A percentile compares a stretch with the other conserved stretches of the same genome.
These are phyloP conservation scores for Paspalum vaginatum DNA, from an alignment of 176 grass and related monocot species.

Conservation along the genomic window DNA sequence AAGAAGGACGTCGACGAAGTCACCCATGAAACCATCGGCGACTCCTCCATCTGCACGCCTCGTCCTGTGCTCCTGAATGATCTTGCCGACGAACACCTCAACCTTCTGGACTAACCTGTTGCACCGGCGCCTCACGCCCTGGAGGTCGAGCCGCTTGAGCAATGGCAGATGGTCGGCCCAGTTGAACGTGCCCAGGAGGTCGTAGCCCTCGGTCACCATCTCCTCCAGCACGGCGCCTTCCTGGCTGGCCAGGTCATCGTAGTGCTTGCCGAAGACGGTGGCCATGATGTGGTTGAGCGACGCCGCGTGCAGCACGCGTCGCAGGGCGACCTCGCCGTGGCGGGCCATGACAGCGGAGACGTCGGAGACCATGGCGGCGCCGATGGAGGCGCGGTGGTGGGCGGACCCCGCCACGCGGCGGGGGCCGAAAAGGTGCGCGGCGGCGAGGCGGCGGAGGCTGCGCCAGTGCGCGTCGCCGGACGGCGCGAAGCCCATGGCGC, in stretches of 20 bases:
- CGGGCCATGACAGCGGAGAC: conserved; percentile 40
- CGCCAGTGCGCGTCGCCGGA: conserved; percentile 75
- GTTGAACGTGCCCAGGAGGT: conserved; percentile 66
- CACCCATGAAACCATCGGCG: conserved; percentile 9
- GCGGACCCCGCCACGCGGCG: conserved; percentile 42
- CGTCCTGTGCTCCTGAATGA: conserved; percentile 59
- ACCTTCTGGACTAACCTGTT: conserved; percentile 57
- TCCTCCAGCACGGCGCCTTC: conserved; percentile 56
- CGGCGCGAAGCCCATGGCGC: conserved; percentile 81
- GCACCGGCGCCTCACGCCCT: conserved; percentile 71
- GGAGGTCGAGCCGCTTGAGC: conserved; percentile 62
- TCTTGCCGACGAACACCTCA: conserved; percentile 51
- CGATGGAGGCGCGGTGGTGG: conserved; percentile 38
- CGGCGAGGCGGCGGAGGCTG: conserved; percentile 49
- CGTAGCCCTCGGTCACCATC: conserved; percentile 80
- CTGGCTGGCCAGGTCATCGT: conserved; percentile 36
- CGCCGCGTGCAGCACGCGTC: conserved; percentile 50
- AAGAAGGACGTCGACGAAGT: conserved; percentile 76
- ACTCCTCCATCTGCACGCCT: not conserved
- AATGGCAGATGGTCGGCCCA: conserved; percentile 83
- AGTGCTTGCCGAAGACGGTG: conserved; percentile 69
- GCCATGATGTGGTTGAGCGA: conserved; percentile 66
- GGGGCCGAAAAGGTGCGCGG: conserved; percentile 62
- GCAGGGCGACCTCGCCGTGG: conserved; percentile 46
- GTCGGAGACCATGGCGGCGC: conserved; percentile 40